Percentiles rank a stretch among this genome's conserved stretches.
phyloP scores from a whole-genome alignment of 228 moss, liverwort and hornwort genomes.

The Sphagnum fallax region DNA sequence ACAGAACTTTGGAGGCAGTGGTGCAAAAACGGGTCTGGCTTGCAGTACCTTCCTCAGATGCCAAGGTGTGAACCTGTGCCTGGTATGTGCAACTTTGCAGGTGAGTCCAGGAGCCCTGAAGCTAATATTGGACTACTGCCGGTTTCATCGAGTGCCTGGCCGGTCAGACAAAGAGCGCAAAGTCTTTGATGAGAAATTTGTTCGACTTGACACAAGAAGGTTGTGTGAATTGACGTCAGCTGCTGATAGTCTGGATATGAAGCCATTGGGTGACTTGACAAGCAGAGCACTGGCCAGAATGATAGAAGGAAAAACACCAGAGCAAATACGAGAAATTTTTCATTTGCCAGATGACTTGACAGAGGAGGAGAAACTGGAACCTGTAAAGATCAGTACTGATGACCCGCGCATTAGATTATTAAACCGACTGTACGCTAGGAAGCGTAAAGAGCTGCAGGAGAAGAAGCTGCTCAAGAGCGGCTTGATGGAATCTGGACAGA shows the following conservation, averaged over 20 bases:
- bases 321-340: slow-evolving; percentile 86
- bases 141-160: slow-evolving; percentile 79
- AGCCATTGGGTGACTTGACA: slow-evolving; percentile 74
- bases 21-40: too few species aligned
- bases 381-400: slow-evolving; percentile 78
- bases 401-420: slow-evolving; percentile 85
- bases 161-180: slow-evolving; percentile 93
- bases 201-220: slow-evolving; percentile 77
- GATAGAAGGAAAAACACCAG: slow-evolving; percentile 89
- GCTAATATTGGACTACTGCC: slow-evolving; percentile 83
- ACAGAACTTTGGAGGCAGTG: too few species aligned
- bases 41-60: background rate
- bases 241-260: slow-evolving; percentile 81
- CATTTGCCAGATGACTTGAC: slow-evolving; percentile 85
- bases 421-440: slow-evolving; percentile 80
- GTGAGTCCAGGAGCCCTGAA: slow-evolving; percentile 78
- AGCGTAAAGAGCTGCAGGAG: slow-evolving; percentile 80
- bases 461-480: slow-evolving; percentile 64
- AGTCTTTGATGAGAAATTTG: slow-evolving; percentile 88
- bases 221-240: slow-evolving; percentile 83
- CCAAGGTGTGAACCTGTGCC: background rate
- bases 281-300: slow-evolving; percentile 80
- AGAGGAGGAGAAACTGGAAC: slow-evolving; percentile 84
- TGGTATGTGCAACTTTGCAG: slow-evolving; percentile 14
- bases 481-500: slow-evolving; percentile 34